A percentile compares a stretch with the other conserved stretches of the same genome.
Evolutionary conservation across 1,139 yeast species (phyloP).

Genomic region (Pichia sp.): DNA sequence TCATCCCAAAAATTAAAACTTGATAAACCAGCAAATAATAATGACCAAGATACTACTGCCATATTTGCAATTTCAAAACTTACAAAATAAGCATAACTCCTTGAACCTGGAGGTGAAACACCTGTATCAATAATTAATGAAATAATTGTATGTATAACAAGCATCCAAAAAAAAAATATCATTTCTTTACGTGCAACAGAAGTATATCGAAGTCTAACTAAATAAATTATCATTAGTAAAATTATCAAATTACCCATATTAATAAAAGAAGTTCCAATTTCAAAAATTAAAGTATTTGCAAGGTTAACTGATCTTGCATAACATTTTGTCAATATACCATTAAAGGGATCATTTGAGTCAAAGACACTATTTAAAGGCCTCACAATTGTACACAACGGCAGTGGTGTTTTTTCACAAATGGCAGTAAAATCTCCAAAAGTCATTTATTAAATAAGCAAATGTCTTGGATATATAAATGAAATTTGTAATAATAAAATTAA

Average conservation of each 20-base stretch:
- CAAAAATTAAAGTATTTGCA: slow-evolving; percentile 87
- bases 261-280: slow-evolving; percentile 82
- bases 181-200: slow-evolving; percentile 91
- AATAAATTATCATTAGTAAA: slow-evolving; percentile 65
- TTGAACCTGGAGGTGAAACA: slow-evolving; percentile 79
- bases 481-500: too few relatives aligned
- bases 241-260: slow-evolving; percentile 69
- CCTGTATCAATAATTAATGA: slow-evolving; percentile 85
- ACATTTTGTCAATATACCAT: slow-evolving; percentile 69
- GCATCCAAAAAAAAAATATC: slow-evolving; percentile 62
- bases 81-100: slow-evolving; percentile 73
- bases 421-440: slow-evolving; percentile 63
- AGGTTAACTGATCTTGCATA: slow-evolving; percentile 80
- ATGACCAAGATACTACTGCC: slow-evolving; percentile 61
- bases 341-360: slow-evolving; percentile 20
- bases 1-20: slow-evolving; percentile 94
- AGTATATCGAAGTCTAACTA: slow-evolving; percentile 76
- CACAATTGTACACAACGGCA: slow-evolving; percentile 73
- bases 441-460: slow-evolving; percentile 27
- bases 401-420: slow-evolving; percentile 62
- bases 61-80: slow-evolving; percentile 71
- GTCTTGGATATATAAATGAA: too few relatives aligned
- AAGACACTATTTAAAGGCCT: slow-evolving; percentile 28
- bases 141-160: slow-evolving; percentile 51
- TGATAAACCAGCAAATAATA: slow-evolving; percentile 67